Evolutionary conservation across 1,284 basidiomycete species (phyloP), one percentile per base, ranked within the genome.

Genomic region (Ganoderma lucidum): DNA sequence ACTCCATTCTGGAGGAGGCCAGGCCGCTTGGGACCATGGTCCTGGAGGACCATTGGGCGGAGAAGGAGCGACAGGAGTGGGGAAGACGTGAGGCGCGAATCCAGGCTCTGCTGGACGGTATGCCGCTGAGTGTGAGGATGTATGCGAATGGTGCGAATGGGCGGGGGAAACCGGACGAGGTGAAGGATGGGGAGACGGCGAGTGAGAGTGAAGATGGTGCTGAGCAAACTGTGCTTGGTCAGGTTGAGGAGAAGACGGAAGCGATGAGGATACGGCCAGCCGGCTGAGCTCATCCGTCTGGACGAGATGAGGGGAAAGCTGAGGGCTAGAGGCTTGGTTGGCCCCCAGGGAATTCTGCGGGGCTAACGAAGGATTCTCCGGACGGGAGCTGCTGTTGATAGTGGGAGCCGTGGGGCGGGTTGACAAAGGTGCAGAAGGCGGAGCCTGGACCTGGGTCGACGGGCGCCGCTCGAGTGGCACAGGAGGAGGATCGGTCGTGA

Each of bases 1-100:
- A 42, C 65, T 77, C 86, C 86, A 87, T 58, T 87, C 84, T 9
- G 82, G 73, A 56, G 86, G 85, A 44, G 86, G 84, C 86, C 86
- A 86, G 63, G 82, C 82, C 5, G 77, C 76, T 62, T 82, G 82
- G 37, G 80, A 74, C 75, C 73, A 73, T 1, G 71, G 70, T 2
- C 69, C 73, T 19, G 73, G 65, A 8, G 72, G 61, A 32, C 51
- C 62, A 45, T 30, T 32, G 17, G 66, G 64, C 45, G 64, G 53
- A 64, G 60, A 15, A 59, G 65, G 63, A 30, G n/a, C 51, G 17
- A 59, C 48, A 45, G 68, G 64, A 14, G 66, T 28, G 3, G 69
- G 73, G 59, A 69, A 73, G 12, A 67, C 19, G 48, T 44, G 55
- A 3, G 71, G 69, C 2, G 70, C 28, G 56, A 67, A 69, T 2